Conservation (phyloP, 2,329 filamentous ascomycete genomes). For the Colletotrichum lini region DNA sequence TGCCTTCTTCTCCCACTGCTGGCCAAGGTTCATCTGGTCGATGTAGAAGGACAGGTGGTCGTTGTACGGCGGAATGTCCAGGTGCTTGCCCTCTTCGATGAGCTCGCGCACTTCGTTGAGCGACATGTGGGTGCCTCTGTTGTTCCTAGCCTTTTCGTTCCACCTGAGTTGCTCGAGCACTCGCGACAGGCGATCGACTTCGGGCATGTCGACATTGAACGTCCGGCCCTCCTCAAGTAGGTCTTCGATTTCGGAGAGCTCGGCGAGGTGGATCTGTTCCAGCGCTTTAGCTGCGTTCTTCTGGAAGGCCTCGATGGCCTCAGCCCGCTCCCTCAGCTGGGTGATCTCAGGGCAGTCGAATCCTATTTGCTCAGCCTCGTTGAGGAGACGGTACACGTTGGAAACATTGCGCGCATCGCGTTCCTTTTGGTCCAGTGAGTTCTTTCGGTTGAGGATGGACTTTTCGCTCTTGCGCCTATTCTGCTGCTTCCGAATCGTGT, state of each 20-base stretch:
- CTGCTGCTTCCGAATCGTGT: conserved; percentile 97
- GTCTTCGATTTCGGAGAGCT: conserved; percentile 85
- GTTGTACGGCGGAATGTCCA: conserved; percentile 85
- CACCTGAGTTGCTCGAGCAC: conserved; percentile 89
- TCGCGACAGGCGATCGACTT: conserved; percentile 85
- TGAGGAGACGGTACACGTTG: conserved; percentile 88
- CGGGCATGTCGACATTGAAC: conserved; percentile 93
- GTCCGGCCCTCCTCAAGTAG: conserved; percentile 89
- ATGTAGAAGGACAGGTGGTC: conserved; percentile 83
- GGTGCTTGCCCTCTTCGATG: conserved; percentile 81
- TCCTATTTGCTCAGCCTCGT: conserved; percentile 86
- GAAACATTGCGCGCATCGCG: conserved; percentile 89
- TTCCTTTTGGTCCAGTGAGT: conserved; percentile 80
- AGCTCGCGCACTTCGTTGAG: conserved; percentile 85
- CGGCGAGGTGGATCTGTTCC: conserved; percentile 73
- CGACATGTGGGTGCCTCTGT: conserved; percentile 75
- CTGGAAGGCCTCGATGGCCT: conserved; percentile 88
- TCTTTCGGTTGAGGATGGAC: conserved; percentile 79
- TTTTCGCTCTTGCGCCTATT: conserved; percentile 96
- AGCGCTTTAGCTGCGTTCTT: conserved; percentile 80
- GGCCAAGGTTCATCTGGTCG: conserved; percentile 82
- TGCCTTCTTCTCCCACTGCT: conserved; percentile 93
- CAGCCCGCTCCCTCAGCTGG: conserved; percentile 86
- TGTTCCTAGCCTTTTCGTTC: conserved; percentile 82
- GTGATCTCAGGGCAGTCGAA: conserved; percentile 95